A percentile compares a stretch with the other conserved stretches of the same genome.
Conservation (phyloP, 768 basidiomycete genomes). For the Pleurotus tuber-regium region DNA sequence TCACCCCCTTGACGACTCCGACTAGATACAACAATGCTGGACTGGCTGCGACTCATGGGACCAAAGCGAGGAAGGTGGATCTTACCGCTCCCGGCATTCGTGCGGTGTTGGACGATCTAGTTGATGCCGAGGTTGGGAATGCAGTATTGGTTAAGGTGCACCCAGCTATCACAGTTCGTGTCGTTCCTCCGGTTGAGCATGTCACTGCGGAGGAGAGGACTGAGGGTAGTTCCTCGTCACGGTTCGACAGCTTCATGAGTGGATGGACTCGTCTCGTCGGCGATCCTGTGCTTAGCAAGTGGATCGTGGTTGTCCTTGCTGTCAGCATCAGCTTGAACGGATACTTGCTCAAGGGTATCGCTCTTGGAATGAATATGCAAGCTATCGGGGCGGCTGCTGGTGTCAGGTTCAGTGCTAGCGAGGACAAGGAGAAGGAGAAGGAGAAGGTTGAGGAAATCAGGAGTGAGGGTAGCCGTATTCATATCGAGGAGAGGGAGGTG, state of each 20-base stretch:
- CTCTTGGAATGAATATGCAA: constrained; percentile 46
- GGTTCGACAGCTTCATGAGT: constrained; percentile 81
- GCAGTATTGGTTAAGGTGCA: constrained; percentile 60
- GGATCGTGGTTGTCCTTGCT: constrained; percentile 87
- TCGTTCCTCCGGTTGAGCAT: constrained; percentile 30
- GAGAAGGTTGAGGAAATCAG: constrained; percentile 21
- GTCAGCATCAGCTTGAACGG: constrained; percentile 90
- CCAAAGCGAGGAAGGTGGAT: constrained; percentile 60
- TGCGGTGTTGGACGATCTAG: constrained; percentile 56
- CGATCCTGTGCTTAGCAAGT: constrained; percentile 91
- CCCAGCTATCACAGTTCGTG: constrained; percentile 56
- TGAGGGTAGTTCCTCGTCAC: constrained; percentile 25
- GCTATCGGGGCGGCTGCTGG: constrained; percentile 19
- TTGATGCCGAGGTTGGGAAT: constrained; percentile 29
- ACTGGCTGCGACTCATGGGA: constrained; percentile 14
- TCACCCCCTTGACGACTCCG: constrained; percentile 78
- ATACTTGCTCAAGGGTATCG: constrained; percentile 86
- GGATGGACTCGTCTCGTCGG: constrained; percentile 90
- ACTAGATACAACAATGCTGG: constrained; percentile 31
- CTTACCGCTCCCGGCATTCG: constrained; percentile 60
- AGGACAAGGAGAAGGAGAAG: constrained; percentile 18
- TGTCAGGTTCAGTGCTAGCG: constrained; percentile 23
- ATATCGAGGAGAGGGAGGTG: background rate
- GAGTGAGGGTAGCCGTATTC: constrained; percentile 3
- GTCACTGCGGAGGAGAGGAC: constrained; percentile 9